A percentile compares a stretch with the other conserved stretches of the same genome.
These are phyloP conservation scores for Coemansia sp. DNA, from an alignment of 192 early-diverging fungal genomes.

Conservation along the genomic window DNA sequence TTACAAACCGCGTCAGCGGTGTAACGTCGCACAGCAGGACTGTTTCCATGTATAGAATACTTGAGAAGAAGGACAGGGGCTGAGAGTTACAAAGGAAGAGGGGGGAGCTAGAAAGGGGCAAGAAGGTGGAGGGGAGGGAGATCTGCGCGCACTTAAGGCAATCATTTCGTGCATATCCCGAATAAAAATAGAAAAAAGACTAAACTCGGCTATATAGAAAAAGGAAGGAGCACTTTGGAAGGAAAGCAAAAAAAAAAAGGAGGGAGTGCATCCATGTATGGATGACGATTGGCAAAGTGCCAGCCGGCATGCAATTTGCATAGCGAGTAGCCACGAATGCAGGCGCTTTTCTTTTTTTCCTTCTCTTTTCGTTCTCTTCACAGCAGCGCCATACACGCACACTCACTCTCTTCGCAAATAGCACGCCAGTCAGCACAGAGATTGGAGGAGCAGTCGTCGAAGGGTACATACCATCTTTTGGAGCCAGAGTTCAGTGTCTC, in stretches of 20 bases:
- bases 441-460: background rate
- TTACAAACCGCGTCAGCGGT: background rate
- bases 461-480: background rate
- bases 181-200: conserved; percentile 2
- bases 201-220: background rate
- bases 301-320: conserved; percentile 2
- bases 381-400: no score
- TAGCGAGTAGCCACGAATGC: background rate
- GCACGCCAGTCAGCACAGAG: background rate
- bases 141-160: background rate
- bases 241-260: conserved; percentile 4
- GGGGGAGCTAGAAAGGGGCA: background rate
- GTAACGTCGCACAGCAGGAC: background rate
- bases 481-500: background rate
- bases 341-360: no score
- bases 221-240: background rate
- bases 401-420: no score
- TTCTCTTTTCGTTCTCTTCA: no score
- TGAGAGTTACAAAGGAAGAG: background rate
- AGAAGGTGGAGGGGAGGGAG: background rate
- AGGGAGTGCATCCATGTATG: background rate
- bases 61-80: background rate
- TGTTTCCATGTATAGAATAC: background rate
- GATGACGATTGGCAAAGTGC: conserved; percentile 7
- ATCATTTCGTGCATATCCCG: background rate